Conservation (phyloP, 768 basidiomycete species). For the Boletus barrowsii region DNA sequence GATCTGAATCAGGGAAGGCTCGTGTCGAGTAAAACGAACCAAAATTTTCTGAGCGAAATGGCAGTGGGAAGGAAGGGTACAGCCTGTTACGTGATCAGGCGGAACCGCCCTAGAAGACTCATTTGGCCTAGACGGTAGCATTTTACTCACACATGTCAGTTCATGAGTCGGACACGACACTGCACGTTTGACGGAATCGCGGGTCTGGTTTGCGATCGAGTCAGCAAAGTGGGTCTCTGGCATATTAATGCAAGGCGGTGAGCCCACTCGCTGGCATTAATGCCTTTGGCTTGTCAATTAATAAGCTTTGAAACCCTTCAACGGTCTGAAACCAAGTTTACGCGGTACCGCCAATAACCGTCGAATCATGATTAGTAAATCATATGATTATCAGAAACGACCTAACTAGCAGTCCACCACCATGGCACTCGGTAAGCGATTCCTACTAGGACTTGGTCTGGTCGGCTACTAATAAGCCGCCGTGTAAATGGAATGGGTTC, state of each 20-base stretch:
- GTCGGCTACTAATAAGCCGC: too few relatives aligned
- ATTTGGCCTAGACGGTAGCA: conserved; percentile 1
- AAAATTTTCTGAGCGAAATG: conserved; percentile 17
- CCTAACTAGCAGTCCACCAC: not conserved
- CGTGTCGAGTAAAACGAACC: conserved; percentile 11
- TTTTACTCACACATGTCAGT: too few relatives aligned
- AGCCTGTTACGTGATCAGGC: conserved; percentile 31
- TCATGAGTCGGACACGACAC: too few relatives aligned
- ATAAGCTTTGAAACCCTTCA: conserved; percentile 3
- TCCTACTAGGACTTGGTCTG: too few relatives aligned
- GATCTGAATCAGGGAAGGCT: conserved; percentile 20
- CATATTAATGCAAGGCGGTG: not conserved
- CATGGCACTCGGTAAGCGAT: too few relatives aligned
- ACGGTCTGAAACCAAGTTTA: conserved; percentile 6
- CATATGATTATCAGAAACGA: conserved; percentile 19
- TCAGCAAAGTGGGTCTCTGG: too few relatives aligned
- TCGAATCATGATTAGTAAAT: not conserved
- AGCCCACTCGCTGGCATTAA: conserved; percentile 7
- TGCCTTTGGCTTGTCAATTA: not conserved
- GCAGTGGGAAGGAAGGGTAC: conserved; percentile 19
- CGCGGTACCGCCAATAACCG: conserved; percentile 14
- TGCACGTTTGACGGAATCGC: too few relatives aligned
- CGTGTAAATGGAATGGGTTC: too few relatives aligned
- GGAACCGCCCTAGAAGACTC: conserved; percentile 21
- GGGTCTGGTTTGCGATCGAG: too few relatives aligned